These are phyloP conservation scores for Vickermania ingenoplastis DNA, from an alignment of 208 protist species.

Conservation along the genomic window DNA sequence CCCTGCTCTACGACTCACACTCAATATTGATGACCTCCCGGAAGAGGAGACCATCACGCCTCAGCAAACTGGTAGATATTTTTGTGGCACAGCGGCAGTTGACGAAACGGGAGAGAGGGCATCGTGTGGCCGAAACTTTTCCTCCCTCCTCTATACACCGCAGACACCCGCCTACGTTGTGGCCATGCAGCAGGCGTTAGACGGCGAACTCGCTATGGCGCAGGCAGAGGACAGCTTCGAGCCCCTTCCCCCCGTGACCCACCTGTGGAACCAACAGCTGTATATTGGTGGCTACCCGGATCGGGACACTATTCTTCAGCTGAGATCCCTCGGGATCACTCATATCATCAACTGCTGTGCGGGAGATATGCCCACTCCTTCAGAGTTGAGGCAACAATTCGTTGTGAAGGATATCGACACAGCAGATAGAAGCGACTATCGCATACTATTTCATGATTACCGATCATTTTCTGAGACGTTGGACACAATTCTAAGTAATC, in stretches of 20 bases:
- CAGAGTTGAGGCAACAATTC: slow-evolving; percentile 24
- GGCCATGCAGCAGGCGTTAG: slow-evolving; percentile 28
- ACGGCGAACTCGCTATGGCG: slow-evolving; percentile 36
- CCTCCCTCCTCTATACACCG: neutral
- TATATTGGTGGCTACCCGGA: slow-evolving; percentile 78
- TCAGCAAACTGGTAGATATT: neutral
- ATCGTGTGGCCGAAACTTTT: neutral
- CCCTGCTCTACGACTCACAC: neutral
- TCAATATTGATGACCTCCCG: neutral
- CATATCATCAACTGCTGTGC: slow-evolving; percentile 79
- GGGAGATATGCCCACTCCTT: slow-evolving; percentile 30
- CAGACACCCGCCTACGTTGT: slow-evolving; percentile 1
- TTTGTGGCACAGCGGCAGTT: neutral
- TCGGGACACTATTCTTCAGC: slow-evolving; percentile 31
- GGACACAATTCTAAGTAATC: slow-evolving; percentile 8
- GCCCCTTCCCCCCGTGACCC: slow-evolving; percentile 31
- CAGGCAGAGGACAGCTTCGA: slow-evolving; percentile 15
- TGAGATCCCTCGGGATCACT: slow-evolving; percentile 34
- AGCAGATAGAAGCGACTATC: slow-evolving; percentile 58
- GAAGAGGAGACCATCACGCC: neutral
- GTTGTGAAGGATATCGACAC: slow-evolving; percentile 30
- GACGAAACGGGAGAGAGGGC: neutral
- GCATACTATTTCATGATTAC: slow-evolving; percentile 74
- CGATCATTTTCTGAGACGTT: slow-evolving; percentile 52
- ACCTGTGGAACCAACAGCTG: slow-evolving; percentile 38